phyloP scores from a whole-genome alignment of 495 filamentous ascomycete genomes.

The Cairneyella variabilis region DNA sequence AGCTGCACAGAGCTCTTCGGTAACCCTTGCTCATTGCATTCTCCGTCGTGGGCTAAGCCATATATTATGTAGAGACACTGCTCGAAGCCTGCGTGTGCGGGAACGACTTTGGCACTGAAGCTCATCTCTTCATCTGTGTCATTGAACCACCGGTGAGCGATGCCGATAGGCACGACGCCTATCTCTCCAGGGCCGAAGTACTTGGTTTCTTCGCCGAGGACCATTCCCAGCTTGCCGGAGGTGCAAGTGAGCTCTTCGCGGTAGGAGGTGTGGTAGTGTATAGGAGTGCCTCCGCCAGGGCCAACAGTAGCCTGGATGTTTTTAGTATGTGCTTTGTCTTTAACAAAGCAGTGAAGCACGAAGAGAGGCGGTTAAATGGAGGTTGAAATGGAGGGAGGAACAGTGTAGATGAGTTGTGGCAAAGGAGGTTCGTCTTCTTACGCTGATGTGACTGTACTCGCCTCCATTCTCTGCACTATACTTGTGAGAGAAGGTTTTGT shows the following conservation, averaged over 20 bases:
- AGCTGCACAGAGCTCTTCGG: slow-evolving; percentile 7
- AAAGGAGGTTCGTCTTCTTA: no score
- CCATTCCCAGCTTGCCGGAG: background rate
- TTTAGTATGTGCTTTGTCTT: background rate
- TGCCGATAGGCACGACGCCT: background rate
- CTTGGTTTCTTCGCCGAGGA: background rate
- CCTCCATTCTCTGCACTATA: no score
- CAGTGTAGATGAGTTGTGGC: no score
- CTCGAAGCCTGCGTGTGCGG: slow-evolving; percentile 1
- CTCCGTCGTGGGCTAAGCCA: background rate
- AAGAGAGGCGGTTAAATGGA: no score
- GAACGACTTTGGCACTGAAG: background rate
- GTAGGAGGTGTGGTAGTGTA: background rate
- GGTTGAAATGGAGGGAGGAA: no score
- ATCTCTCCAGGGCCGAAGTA: background rate
- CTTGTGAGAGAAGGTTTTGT: no score
- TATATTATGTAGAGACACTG: background rate
- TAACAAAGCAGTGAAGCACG: no score
- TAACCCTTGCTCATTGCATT: background rate
- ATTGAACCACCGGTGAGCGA: slow-evolving; percentile 1
- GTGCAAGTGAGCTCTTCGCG: background rate
- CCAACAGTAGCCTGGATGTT: background rate
- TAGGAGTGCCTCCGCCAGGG: background rate
- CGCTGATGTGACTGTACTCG: no score
- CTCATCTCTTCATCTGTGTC: background rate